Evolutionary conservation across 805 yeast species (phyloP), one percentile per base, ranked within the genome.

Genomic region (Pichia californica): DNA sequence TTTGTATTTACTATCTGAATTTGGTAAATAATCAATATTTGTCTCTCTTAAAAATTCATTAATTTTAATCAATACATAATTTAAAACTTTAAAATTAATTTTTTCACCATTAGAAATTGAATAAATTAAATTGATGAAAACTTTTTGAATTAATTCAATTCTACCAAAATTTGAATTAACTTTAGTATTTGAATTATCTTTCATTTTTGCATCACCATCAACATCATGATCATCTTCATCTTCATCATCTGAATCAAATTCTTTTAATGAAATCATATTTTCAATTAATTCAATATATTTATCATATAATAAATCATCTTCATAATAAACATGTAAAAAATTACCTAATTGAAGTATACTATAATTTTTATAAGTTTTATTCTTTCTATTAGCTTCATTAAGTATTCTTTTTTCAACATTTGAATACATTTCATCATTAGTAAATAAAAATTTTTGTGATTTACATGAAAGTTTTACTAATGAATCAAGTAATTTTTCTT

Each of bases 401-500:
- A 69, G 44, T 0, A 83, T 73, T 1, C 74, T 66, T 20, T 68
- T 67, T 25, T 63, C 63, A 7, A 83, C 61, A 20, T 52, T 58
- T 1, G 58, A 61, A 27, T 66, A 56, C 6, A 76, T 36, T 0
- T 56, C 68, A 27, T 64, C 55, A 1, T 54, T 43, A 0, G 43
- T 38, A 0, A 40, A 29, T 13, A 80, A 51, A 35, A 57, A 66
- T 0, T 51, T 52, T 37, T 68, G 62, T 8, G 78, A 69, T 46
- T 76, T 77, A 15, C 67, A 54, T 0, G 81, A 56, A 27, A 84
- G 68, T 2, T 76, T 62, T 0, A 85, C 83, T 42, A 89, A 64
- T 0, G 96, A 85, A 30, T 77, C 78, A 16, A 88, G 66, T 1
- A 93, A 73, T 25, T 70, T 61, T 52, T 88, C 96, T 55, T 91